These are phyloP conservation scores for Eustoma russellianum DNA, from an alignment of 257 asterid species.

Conservation along the genomic window DNA sequence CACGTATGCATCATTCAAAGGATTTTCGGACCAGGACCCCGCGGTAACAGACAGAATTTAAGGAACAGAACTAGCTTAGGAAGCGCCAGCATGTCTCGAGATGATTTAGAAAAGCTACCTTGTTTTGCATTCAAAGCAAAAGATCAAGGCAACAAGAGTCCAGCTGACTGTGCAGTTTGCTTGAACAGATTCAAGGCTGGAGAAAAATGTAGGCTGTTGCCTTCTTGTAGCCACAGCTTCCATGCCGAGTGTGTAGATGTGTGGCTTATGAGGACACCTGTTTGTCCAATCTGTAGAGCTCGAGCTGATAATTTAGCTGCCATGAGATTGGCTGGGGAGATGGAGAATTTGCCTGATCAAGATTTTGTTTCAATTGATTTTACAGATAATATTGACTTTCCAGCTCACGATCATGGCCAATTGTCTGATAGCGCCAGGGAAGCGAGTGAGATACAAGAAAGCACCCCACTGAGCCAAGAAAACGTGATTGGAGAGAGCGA, in stretches of 20 bases:
- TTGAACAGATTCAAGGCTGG: constrained; percentile 43
- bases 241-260: constrained; percentile 64
- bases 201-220: constrained; percentile 63
- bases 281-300: constrained; percentile 69
- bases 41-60: background rate
- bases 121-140: constrained; percentile 43
- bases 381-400: too few species aligned
- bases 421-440: too few species aligned
- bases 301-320: constrained; percentile 14
- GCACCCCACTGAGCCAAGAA: too few species aligned
- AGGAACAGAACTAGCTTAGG: constrained; percentile 38
- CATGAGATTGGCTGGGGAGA: constrained; percentile 7
- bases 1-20: constrained; percentile 58
- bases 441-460: too few species aligned
- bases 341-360: too few species aligned
- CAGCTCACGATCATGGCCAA: too few species aligned
- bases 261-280: constrained; percentile 51
- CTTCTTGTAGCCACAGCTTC: constrained; percentile 52
- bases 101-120: constrained; percentile 72
- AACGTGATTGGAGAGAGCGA: too few species aligned
- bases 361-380: too few species aligned
- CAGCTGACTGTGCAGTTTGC: constrained; percentile 57
- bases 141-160: constrained; percentile 21
- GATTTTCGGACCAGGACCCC: constrained; percentile 22
- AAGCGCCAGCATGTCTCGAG: constrained; percentile 57